Percentiles rank a stretch among this genome's conserved stretches.
Conservation (phyloP, 768 basidiomycete species). For the Tylopilus cervinicoccineus region DNA sequence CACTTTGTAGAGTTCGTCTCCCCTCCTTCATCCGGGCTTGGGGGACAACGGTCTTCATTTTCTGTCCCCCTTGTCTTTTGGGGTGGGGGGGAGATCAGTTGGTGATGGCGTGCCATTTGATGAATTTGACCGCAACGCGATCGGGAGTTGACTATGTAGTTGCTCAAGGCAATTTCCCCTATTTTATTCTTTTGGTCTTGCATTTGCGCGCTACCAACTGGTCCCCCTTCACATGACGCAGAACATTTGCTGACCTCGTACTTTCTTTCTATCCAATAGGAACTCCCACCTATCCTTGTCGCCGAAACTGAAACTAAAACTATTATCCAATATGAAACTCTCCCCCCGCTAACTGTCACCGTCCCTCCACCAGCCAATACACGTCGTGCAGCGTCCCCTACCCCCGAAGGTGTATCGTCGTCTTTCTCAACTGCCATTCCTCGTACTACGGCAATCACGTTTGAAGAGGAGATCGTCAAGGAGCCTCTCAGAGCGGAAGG, state of each 20-base stretch:
- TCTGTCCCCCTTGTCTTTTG: constrained; percentile 69
- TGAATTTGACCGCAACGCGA: constrained; percentile 28
- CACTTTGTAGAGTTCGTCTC: constrained; percentile 71
- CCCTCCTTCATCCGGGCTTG: constrained; percentile 89
- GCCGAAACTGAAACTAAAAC: constrained; percentile 63
- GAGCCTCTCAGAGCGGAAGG: constrained; percentile 36
- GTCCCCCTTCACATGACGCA: constrained; percentile 32
- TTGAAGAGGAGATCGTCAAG: constrained; percentile 50
- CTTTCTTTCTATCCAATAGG: constrained; percentile 31
- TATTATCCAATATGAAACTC: constrained; percentile 47
- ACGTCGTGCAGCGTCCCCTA: constrained; percentile 68
- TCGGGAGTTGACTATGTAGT: constrained; percentile 21
- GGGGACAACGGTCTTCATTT: constrained; percentile 72
- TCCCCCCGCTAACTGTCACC: constrained; percentile 57
- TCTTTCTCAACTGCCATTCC: constrained; percentile 60
- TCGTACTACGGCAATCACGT: constrained; percentile 69
- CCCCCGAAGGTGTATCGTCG: constrained; percentile 59
- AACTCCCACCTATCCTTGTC: constrained; percentile 37
- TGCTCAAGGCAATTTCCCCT: constrained; percentile 35
- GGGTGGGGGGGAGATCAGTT: constrained; percentile 36
- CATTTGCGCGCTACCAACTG: constrained; percentile 31
- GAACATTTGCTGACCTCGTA: constrained; percentile 33
- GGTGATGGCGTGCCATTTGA: constrained; percentile 23
- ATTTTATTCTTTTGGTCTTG: constrained; percentile 15
- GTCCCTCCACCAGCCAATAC: constrained; percentile 77